phyloP scores from a whole-genome alignment of 2,329 filamentous ascomycete genomes.

The Graphiopsis chlorocephala region DNA sequence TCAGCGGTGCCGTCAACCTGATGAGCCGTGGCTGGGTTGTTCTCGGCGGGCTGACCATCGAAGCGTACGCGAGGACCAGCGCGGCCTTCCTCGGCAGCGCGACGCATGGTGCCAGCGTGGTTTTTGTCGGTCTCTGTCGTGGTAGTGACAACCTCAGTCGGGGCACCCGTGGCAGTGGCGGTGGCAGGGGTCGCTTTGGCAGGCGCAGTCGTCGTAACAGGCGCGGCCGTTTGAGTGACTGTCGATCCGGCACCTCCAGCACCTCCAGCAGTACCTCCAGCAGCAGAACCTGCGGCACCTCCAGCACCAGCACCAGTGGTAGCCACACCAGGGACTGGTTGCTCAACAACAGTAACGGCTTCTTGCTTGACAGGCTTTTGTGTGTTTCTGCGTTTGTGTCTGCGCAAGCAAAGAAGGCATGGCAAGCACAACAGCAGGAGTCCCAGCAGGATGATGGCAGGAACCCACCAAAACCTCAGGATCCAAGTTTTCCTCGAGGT shows the following conservation, averaged over 20 bases:
- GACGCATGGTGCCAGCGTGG: slow-evolving; percentile 9
- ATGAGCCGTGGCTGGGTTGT: neutral
- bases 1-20: slow-evolving; percentile 10
- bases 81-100: slow-evolving; percentile 12
- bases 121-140: neutral
- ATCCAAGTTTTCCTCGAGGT: neutral
- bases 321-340: neutral
- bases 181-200: neutral
- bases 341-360: neutral
- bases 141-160: slow-evolving; percentile 3
- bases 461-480: neutral
- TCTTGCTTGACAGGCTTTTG: neutral
- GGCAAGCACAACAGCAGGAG: neutral
- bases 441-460: neutral
- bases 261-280: neutral
- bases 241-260: neutral
- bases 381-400: neutral
- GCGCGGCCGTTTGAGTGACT: neutral
- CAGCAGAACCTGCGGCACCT: neutral
- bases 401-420: neutral
- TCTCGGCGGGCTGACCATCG: neutral
- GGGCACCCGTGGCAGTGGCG: neutral
- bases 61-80: slow-evolving; percentile 7
- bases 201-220: neutral
- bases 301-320: neutral